phyloP scores from a whole-genome alignment of 805 yeast species.

The Metschnikowia cubensis region DNA sequence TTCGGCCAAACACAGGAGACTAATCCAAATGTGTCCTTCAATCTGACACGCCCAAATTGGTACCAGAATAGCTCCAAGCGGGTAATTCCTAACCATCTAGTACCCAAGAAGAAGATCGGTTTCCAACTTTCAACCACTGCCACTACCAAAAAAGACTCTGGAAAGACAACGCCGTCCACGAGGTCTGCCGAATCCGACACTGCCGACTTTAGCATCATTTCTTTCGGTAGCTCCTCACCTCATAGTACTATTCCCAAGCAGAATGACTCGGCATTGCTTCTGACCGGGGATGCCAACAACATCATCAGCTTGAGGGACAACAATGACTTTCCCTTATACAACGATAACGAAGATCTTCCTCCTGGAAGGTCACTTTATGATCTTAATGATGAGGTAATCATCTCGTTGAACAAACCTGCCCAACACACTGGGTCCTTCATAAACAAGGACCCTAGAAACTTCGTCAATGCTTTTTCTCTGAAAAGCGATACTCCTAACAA shows the following conservation, averaged over 20 bases:
- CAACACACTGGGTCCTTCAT: slow-evolving; percentile 38
- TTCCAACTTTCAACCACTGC: slow-evolving; percentile 31
- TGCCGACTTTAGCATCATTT: slow-evolving; percentile 26
- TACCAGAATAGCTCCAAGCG: slow-evolving; percentile 31
- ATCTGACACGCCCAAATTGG: slow-evolving; percentile 31
- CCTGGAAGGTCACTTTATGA: slow-evolving; percentile 51
- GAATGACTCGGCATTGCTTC: slow-evolving; percentile 12
- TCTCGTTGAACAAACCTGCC: slow-evolving; percentile 33
- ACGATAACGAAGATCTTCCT: slow-evolving; percentile 42
- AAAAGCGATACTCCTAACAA: slow-evolving; percentile 5
- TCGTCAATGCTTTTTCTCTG: slow-evolving; percentile 40
- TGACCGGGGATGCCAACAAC: slow-evolving; percentile 21
- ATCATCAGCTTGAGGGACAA: slow-evolving; percentile 24
- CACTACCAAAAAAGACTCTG: slow-evolving; percentile 11
- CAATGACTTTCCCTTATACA: slow-evolving; percentile 27
- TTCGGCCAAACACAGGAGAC: slow-evolving; percentile 8
- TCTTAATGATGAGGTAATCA: slow-evolving; percentile 40
- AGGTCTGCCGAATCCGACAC: slow-evolving; percentile 7
- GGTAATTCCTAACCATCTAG: slow-evolving; percentile 40
- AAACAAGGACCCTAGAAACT: slow-evolving; percentile 44
- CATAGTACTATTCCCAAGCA: slow-evolving; percentile 19
- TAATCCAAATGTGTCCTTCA: background rate
- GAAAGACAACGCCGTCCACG: slow-evolving; percentile 4
- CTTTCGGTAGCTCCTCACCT: slow-evolving; percentile 29
- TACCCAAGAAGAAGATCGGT: slow-evolving; percentile 38